Evolutionary conservation across 2,329 filamentous ascomycete species (phyloP), one percentile per base, ranked within the genome.

Genomic region (Aspergillus tamarii): DNA sequence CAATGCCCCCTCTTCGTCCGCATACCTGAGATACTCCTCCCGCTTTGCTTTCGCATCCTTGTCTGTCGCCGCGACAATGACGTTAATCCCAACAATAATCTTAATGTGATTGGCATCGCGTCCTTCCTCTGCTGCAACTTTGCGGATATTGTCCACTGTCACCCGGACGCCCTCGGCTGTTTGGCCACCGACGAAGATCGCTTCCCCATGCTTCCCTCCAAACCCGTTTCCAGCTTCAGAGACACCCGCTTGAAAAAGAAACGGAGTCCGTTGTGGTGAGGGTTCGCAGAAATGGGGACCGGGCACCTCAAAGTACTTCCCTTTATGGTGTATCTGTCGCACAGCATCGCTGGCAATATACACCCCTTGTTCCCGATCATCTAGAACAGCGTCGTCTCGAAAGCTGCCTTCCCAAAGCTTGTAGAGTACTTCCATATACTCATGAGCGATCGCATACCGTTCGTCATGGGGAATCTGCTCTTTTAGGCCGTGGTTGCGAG

Each of bases 321-420:
- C 72, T 61, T 73, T 39, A 39, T 76, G 75, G 16, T 77, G 60
- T 21, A 76, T 73, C 11, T 67, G 66, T 11, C 72, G 64, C 10
- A 77, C 73, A 10, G 46, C 59, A 28, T 59, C 45, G 14, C 36
- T 60, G 9, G 60, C 57, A n/a, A 64, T 52, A 61, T 66, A 66
- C 48, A 64, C 62, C 66, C 66, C 23, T 59, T 62, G 30, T 56
- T 64, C 39, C 64, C 43, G 32, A 43, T 70, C 12, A n/a, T 54
- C 50, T 30, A 52, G 12, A 1, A 78, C 70, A 0, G 77, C 74
- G 4, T 72, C 72, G 41, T 77, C 74, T 34, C 77, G 72, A 82
- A 83, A 85, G n/a, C 78, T 82, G 0, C 80, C 80, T 74, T 85
- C 82, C 82, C 81, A 85, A 0, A 84, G 76, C 69, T 82, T 82